A percentile compares a stretch with the other conserved stretches of the same genome.
Evolutionary conservation across 345 rosid species (phyloP).

Genomic region (Aethionema arabicum): DNA sequence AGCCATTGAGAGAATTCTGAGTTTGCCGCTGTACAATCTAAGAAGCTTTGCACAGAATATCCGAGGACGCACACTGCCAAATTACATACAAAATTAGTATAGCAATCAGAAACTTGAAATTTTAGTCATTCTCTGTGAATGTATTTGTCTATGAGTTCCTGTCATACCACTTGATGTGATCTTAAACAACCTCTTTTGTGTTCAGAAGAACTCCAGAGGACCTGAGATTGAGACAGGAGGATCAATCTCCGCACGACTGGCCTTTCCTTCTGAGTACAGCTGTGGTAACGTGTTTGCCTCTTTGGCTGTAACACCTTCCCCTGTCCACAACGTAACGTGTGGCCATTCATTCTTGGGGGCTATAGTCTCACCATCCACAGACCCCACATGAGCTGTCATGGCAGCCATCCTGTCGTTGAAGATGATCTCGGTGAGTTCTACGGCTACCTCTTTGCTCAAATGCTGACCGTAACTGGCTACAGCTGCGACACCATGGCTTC

Average conservation of each 20-base stretch:
- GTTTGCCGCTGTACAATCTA: too few species aligned
- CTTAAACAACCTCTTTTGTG: background rate
- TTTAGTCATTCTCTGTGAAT: too few species aligned
- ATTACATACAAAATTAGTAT: too few species aligned
- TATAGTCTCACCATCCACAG: conserved; percentile 61
- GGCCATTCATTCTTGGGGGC: conserved; percentile 81
- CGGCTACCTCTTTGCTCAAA: conserved; percentile 55
- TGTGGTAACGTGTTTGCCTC: conserved; percentile 74
- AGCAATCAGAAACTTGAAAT: too few species aligned
- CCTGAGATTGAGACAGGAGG: conserved; percentile 70
- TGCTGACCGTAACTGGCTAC: conserved; percentile 66
- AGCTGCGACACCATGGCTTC: conserved; percentile 80
- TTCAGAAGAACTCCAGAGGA: conserved; percentile 63
- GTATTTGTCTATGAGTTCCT: too few species aligned
- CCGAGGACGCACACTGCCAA: too few species aligned
- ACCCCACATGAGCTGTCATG: conserved; percentile 62
- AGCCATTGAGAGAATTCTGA: too few species aligned
- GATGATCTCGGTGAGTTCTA: conserved; percentile 64
- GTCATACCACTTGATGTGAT: too few species aligned
- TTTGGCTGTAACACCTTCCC: conserved; percentile 58
- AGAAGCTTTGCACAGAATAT: too few species aligned
- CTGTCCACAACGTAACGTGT: conserved; percentile 87
- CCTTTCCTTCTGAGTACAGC: conserved; percentile 67
- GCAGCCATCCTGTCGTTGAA: conserved; percentile 81
- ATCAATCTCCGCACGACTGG: conserved; percentile 56